Base-by-base conservation (phyloP, 805 yeast genomes). In the Myxozyma neotropica region DNA sequence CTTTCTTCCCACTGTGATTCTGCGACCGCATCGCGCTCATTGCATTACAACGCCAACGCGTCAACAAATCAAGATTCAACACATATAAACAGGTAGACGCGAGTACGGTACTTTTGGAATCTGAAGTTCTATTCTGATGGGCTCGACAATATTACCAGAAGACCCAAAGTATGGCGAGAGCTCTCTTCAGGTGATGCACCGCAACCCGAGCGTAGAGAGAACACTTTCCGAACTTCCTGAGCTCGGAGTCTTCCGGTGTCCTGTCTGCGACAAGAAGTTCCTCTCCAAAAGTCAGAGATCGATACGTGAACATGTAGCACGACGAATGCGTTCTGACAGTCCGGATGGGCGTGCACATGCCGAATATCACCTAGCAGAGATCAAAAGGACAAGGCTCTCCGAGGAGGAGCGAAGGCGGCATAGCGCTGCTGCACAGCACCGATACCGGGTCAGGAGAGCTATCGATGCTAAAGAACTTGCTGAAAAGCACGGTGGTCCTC, bases 261-360 rank as follows among this genome's bases (percentile, higher is more conserved):
- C 62, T 5, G 62, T 58, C 21, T 58, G 62, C 48, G 62, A 55
- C 23, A 58, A 58, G 39, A 57, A 57, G 45, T 58, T 58, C 45
- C 43, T 58, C n/a, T 51, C 56, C n/a, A 57, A 57, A 36, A 43
- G 51, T 17, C 58, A 44, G 5, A 21, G 62, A 19, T 54, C 62
- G 13, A 49, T 58, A 24, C 58, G 62, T 13, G 62, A 58, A 39
- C 62, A 58, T 39, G 62, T 58, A 21, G 31, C 58, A 19, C 50
- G 62, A 6, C 50, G 46, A 40, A 58, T 58, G 62, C 52, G 48
- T 12, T 49, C 55, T 10, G 62, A 54, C 27, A 58, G 29, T 19
- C 35, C 40, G 1, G 58, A 50, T 23, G 62, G 62, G 7, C 55
- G 48, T 17, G 62, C 62, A 2, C 62, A 58, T 33, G 56, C 59